A percentile compares a stretch with the other conserved stretches of the same genome.
phyloP scores from a whole-genome alignment of 768 basidiomycete genomes.

The Atractiella rhizophila region DNA sequence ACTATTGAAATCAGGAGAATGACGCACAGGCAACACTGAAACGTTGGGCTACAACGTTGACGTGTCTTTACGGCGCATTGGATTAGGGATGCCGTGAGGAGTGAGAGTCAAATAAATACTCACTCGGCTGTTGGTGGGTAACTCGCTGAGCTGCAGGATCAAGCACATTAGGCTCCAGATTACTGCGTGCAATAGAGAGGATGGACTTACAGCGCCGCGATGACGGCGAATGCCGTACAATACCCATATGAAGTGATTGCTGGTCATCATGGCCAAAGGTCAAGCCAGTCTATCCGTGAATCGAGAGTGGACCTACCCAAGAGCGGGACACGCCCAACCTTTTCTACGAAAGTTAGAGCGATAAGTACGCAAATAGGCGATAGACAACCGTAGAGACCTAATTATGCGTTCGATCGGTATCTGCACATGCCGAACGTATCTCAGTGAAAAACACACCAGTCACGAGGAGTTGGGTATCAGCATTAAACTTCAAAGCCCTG shows the following conservation, averaged over 20 bases:
- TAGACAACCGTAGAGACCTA: not conserved
- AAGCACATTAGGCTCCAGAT: too few species aligned
- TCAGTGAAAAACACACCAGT: not conserved
- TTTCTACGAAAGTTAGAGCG: not conserved
- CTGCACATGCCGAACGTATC: not conserved
- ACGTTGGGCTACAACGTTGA: not conserved
- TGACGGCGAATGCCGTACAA: too few species aligned
- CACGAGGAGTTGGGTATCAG: not conserved
- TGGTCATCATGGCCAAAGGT: too few species aligned
- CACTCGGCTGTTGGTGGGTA: not conserved
- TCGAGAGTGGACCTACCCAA: not conserved
- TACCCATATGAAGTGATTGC: too few species aligned
- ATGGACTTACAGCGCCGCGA: too few species aligned
- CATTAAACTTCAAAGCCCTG: not conserved
- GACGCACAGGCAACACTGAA: not conserved
- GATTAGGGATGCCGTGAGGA: not conserved
- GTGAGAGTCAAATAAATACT: not conserved
- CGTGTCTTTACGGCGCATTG: not conserved
- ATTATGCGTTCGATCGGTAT: too few species aligned
- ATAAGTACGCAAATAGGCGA: not conserved
- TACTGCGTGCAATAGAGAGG: too few species aligned
- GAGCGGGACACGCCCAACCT: not conserved
- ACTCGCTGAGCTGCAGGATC: too few species aligned
- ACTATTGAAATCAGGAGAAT: too few species aligned
- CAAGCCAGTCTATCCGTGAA: not conserved